These are phyloP conservation scores for Euphorbia lathyris DNA, from an alignment of 345 rosid genomes.

Conservation along the genomic window DNA sequence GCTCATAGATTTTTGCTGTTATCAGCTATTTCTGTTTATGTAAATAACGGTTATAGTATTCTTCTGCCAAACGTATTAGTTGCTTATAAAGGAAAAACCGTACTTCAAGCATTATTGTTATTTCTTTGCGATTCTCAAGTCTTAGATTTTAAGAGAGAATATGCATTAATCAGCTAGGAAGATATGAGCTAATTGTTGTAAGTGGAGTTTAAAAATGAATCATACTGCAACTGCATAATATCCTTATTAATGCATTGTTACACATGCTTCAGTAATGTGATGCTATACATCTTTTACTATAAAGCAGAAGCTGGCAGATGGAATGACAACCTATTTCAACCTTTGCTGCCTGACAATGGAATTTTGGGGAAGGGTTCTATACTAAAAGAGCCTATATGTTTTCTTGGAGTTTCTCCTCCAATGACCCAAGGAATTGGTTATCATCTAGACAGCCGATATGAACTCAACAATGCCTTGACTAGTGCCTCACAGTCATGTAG, in stretches of 20 bases:
- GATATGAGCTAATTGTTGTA: neutral
- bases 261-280: neutral
- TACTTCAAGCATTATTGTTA: neutral
- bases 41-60: neutral
- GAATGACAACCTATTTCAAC: constrained; percentile 14
- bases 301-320: constrained; percentile 24
- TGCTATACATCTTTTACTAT: constrained; percentile 8
- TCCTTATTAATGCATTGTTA: neutral
- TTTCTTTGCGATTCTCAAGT: neutral
- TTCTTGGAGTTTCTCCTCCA: constrained; percentile 8
- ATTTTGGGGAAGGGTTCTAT: constrained; percentile 20
- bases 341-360: constrained; percentile 18
- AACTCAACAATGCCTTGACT: constrained; percentile 7
- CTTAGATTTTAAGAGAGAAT: neutral
- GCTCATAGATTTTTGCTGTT: neutral
- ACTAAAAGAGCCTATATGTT: constrained; percentile 9
- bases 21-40: neutral
- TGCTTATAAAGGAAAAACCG: neutral
- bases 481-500: neutral
- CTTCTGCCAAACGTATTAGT: neutral
- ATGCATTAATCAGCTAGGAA: neutral
- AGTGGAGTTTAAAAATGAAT: neutral
- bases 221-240: neutral
- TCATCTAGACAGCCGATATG: constrained; percentile 21
- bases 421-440: constrained; percentile 8